Base-by-base conservation (phyloP, 768 basidiomycete genomes). In the Tulasnella sp. region DNA sequence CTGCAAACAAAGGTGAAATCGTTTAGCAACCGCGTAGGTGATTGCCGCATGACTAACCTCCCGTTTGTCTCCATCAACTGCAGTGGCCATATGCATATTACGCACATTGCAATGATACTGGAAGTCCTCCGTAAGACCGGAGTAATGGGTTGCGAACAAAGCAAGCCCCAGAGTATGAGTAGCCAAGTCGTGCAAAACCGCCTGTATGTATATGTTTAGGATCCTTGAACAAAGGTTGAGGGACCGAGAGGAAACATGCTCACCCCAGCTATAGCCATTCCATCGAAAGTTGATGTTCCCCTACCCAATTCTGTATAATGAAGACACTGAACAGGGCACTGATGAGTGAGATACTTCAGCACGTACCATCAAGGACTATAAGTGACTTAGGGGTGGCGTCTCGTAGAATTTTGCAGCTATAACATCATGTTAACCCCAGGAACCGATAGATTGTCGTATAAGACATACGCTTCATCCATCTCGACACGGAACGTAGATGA, bases 401-500 rank as follows among this genome's bases (percentile, higher is more conserved):
- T 15, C 87, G 77, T 34, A 96, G 70, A 58, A 96, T 92, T 65
- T 93, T 93, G 65, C 84, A 91, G 59, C 89, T 91, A 53, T 24
- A 9, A 20, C 19, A 25, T 37, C 40, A 20, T 7, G 16, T 45
- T 37, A 31, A 19, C 34, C 28, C 31, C n/a, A 39, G 8, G 20
- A 43, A 22, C 19, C 34, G 13, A 24, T 9, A 41, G 2, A 22
- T 13, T 5, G 9, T 7, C 4, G 35, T 10, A n/a, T n/a, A 3
- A 40, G 55, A 57, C 65, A 35, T 58, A 90, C 89, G 89, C 89
- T 75, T 99, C 95, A 63, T 98, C 95, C 51, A 99, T 70, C 63
- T 99, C 95, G 19, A 99, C 95, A 64, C 96, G 95, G 76, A 98
- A 99, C 0, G 93, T 96, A 65, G 88, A 90, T 1, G 90, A 77